Conservation (phyloP, 768 basidiomycete species). For the Leccinum longicurvipes region DNA sequence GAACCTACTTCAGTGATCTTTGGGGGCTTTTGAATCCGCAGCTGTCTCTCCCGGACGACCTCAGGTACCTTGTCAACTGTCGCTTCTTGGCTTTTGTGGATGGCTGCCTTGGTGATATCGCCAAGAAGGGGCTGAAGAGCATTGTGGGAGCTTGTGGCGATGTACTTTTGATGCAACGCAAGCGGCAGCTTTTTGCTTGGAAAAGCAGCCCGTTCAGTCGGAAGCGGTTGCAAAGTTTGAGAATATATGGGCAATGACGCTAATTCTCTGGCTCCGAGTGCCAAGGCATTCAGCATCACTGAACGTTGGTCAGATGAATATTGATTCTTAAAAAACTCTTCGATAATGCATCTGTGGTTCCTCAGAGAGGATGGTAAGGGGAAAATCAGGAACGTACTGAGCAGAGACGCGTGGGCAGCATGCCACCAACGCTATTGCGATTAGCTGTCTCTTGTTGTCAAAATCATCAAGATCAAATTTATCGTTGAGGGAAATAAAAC, state of each 20-base stretch:
- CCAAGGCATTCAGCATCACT: constrained; percentile 81
- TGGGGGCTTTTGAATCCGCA: constrained; percentile 55
- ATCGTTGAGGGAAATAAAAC: constrained; percentile 71
- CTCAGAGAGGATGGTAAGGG: neutral
- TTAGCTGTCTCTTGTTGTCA: constrained; percentile 68
- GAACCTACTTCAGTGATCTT: constrained; percentile 43
- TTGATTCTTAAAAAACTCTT: constrained; percentile 92
- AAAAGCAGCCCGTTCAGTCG: constrained; percentile 46
- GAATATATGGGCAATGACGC: constrained; percentile 44
- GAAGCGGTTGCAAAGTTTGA: constrained; percentile 31
- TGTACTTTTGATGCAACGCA: constrained; percentile 66
- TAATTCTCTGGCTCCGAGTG: constrained; percentile 82
- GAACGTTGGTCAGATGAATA: constrained; percentile 87
- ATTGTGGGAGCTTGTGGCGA: constrained; percentile 40
- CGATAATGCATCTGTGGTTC: constrained; percentile 64
- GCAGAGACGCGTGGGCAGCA: constrained; percentile 77
- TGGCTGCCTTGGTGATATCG: constrained; percentile 57
- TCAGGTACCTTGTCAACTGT: constrained; percentile 56
- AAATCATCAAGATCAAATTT: constrained; percentile 85
- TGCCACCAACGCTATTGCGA: constrained; percentile 74
- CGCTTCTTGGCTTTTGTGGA: constrained; percentile 57
- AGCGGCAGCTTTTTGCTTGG: constrained; percentile 80
- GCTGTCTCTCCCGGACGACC: constrained; percentile 68
- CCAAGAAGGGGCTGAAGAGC: constrained; percentile 57
- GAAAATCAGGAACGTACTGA: constrained; percentile 53